Evolutionary conservation across 768 basidiomycete species (phyloP), one percentile per base, ranked within the genome.

Genomic region (Clathrus columnatus): DNA sequence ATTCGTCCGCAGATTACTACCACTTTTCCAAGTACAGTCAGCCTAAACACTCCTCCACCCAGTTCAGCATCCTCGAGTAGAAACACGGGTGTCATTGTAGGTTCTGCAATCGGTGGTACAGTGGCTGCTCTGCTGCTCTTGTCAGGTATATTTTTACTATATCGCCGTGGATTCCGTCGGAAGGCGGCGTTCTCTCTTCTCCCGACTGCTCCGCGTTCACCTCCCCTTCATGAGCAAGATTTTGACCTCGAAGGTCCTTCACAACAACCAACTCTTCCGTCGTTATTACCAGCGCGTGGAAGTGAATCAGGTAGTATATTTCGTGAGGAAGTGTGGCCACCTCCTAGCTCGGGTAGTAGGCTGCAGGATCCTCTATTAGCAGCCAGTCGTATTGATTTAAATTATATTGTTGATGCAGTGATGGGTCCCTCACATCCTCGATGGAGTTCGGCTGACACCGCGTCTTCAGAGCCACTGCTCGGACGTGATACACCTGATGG

Each of bases 321-420:
- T 57, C 59, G 58, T 28, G 59, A 60, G 48, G 57, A 51, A 30
- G 59, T 60, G 28, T 60, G 59, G 59, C 59, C 59, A 21, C 59
- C 59, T 20, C 59, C 59, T 11, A 47, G 24, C 17, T 32, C 21
- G 32, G 48, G 45, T 45, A 55, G 54, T 30, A 28, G 54, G 45
- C 50, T 60, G 26, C 42, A 60, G 48, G 59, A 60, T 48, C 59
- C 59, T 21, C 48, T 60, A 14, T 42, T 57, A 16, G 30, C 59
- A 20, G 56, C 29, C 27, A 57, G 56, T 24, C 14, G 14, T 7
- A 49, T 57, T 41, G 50, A 57, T 46, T 36, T 57, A 18, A 45
- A 18, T 28, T 52, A 48, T 21, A 57, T 57, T 21, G 56, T 57
- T 26, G 50, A 57, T 36, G 28, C 27, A 18, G 56, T 57, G n/a